Conservation (phyloP, 805 yeast species). For the Saturnispora zaruensis region DNA sequence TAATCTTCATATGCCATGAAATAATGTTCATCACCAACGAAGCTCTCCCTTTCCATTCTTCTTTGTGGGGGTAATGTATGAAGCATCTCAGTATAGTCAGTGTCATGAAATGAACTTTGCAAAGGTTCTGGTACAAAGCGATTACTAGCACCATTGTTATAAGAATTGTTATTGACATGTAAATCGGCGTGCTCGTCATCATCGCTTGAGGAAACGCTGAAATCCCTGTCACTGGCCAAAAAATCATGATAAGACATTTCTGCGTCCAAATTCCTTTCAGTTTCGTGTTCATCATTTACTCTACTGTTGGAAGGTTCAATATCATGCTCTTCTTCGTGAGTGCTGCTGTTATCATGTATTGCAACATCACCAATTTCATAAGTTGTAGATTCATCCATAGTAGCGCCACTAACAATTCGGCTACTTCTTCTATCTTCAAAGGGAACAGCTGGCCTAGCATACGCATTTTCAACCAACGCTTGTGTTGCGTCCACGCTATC, state of each 20-base stretch:
- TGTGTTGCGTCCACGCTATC: constrained; percentile 10
- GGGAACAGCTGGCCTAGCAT: constrained; percentile 6
- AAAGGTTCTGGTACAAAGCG: constrained; percentile 6
- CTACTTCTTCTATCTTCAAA: constrained; percentile 11
- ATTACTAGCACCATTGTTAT: background rate
- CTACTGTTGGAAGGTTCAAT: background rate
- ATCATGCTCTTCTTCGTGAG: constrained; percentile 1
- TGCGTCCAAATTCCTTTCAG: constrained; percentile 37
- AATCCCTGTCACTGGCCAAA: constrained; percentile 19
- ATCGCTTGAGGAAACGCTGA: constrained; percentile 2
- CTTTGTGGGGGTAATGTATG: background rate
- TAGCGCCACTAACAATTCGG: constrained; percentile 16
- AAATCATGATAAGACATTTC: constrained; percentile 36
- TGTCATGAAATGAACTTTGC: constrained; percentile 13
- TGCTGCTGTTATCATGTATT: constrained; percentile 3
- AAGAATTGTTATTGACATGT: background rate
- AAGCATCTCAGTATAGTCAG: background rate
- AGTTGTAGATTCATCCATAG: constrained; percentile 13
- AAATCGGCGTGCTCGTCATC: constrained; percentile 6
- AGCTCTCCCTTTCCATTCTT: background rate
- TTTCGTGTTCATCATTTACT: background rate
- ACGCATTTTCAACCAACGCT: constrained; percentile 18
- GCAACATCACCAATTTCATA: constrained; percentile 8
- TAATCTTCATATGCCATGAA: constrained; percentile 33
- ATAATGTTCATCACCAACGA: constrained; percentile 18